Conservation (phyloP, 331 rosid genomes). For the Prunus yedoensis region DNA sequence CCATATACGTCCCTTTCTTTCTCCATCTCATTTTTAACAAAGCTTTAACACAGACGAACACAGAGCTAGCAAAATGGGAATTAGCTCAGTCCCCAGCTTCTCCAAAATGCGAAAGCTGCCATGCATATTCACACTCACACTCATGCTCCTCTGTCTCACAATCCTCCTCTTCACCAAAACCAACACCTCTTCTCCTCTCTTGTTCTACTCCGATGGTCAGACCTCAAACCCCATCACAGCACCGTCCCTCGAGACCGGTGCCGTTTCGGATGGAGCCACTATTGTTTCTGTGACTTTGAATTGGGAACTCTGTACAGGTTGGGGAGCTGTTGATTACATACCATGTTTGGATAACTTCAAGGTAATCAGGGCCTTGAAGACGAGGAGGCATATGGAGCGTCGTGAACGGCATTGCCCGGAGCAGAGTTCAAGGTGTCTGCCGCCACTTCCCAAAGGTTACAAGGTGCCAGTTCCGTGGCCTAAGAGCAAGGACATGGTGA, state of each 20-base stretch:
- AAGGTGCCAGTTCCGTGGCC: conserved; percentile 79
- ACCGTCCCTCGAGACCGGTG: not conserved
- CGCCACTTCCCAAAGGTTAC: conserved; percentile 70
- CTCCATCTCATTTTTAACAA: too few relatives aligned
- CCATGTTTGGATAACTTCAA: conserved; percentile 81
- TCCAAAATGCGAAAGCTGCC: conserved; percentile 56
- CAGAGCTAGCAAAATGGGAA: conserved; percentile 39
- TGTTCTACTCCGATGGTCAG: conserved; percentile 37
- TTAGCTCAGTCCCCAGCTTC: conserved; percentile 30
- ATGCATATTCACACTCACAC: conserved; percentile 47
- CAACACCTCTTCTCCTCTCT: conserved; percentile 27
- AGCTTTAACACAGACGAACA: not conserved
- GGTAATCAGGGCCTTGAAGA: conserved; percentile 67
- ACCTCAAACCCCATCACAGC: not conserved
- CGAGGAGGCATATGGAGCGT: conserved; percentile 90
- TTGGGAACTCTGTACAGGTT: conserved; percentile 68
- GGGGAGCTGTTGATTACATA: conserved; percentile 52
- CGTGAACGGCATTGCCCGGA: conserved; percentile 89
- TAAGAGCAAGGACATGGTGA: conserved; percentile 98
- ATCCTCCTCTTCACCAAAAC: conserved; percentile 56
- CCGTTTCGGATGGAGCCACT: not conserved
- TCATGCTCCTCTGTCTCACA: conserved; percentile 43
- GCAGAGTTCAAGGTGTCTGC: conserved; percentile 51
- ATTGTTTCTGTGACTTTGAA: not conserved
- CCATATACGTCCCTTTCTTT: too few relatives aligned